These are phyloP conservation scores for Podospora pseudopauciseta DNA, from an alignment of 495 filamentous ascomycete species.

Conservation along the genomic window DNA sequence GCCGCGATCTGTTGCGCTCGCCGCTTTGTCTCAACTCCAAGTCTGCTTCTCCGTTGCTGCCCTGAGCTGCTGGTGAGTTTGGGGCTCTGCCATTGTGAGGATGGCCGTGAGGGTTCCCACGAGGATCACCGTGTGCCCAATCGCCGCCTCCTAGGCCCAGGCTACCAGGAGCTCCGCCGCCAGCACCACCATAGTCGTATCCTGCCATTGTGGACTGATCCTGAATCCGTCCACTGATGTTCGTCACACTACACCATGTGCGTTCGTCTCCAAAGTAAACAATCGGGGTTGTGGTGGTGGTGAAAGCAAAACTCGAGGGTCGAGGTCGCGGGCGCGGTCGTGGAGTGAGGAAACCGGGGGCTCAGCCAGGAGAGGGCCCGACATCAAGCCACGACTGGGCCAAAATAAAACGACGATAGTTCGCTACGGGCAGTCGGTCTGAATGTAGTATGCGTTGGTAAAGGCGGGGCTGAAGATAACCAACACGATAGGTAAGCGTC, in stretches of 20 bases:
- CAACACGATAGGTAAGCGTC: constrained; percentile 13
- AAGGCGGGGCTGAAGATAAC: constrained; percentile 1
- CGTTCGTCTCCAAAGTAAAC: constrained; percentile 3
- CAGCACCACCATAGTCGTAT: constrained; percentile 24
- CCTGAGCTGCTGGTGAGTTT: constrained; percentile 41
- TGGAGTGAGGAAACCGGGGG: neutral
- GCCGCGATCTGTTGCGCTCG: constrained; percentile 48
- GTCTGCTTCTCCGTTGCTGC: constrained; percentile 33
- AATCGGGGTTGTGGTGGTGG: constrained; percentile 2
- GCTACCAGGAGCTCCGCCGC: constrained; percentile 7
- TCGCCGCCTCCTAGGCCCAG: constrained; percentile 22
- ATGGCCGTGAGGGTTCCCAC: constrained; percentile 4
- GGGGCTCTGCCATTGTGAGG: constrained; percentile 22
- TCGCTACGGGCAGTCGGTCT: constrained; percentile 4
- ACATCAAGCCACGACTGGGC: constrained; percentile 9
- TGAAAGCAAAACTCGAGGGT: constrained; percentile 7
- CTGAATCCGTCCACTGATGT: constrained; percentile 22
- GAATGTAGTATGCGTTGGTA: constrained; percentile 9
- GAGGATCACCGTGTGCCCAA: constrained; percentile 21
- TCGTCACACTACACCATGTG: constrained; percentile 23
- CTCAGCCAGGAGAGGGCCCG: constrained; percentile 10
- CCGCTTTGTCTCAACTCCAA: constrained; percentile 39
- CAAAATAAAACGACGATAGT: neutral
- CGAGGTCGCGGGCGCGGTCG: constrained; percentile 3
- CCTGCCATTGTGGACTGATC: constrained; percentile 27